Evolutionary conservation across 306 rosid species (phyloP).

Genomic region (Mimosa bimucronata): DNA sequence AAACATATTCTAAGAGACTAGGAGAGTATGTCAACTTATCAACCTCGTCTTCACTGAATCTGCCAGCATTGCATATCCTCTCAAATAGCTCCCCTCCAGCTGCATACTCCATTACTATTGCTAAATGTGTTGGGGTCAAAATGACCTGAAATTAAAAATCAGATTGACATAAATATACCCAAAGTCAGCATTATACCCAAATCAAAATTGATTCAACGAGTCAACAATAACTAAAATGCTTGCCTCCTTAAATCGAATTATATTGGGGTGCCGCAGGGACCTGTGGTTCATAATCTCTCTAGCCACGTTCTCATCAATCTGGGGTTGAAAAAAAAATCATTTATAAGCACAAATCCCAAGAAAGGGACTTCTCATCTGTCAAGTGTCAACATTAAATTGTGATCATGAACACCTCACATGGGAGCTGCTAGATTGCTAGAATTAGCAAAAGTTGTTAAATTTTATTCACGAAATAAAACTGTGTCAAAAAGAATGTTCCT

Average conservation of each 20-base stretch:
- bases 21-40: conserved; percentile 15
- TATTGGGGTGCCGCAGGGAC: conserved; percentile 77
- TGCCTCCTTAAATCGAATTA: conserved; percentile 82
- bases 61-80: conserved; percentile 75
- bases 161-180: not conserved
- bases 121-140: conserved; percentile 73
- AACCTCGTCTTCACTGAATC: conserved; percentile 85
- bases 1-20: conserved; percentile 14
- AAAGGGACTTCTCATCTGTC: conserved; percentile 18
- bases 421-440: conserved; percentile 26
- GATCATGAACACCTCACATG: conserved; percentile 17
- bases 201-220: conserved; percentile 21
- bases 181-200: not conserved
- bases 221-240: conserved; percentile 31
- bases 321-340: conserved; percentile 15
- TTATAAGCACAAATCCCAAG: conserved; percentile 11
- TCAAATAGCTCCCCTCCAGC: conserved; percentile 83
- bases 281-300: conserved; percentile 83
- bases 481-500: conserved; percentile 21
- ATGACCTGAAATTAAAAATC: conserved; percentile 54
- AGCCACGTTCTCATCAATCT: conserved; percentile 84
- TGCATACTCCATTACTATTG: conserved; percentile 80
- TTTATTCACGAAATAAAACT: conserved; percentile 27
- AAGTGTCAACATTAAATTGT: conserved; percentile 12
- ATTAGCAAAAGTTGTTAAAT: not conserved